Evolutionary conservation across 495 filamentous ascomycete species (phyloP).

Genomic region (Penicillium nucicola): DNA sequence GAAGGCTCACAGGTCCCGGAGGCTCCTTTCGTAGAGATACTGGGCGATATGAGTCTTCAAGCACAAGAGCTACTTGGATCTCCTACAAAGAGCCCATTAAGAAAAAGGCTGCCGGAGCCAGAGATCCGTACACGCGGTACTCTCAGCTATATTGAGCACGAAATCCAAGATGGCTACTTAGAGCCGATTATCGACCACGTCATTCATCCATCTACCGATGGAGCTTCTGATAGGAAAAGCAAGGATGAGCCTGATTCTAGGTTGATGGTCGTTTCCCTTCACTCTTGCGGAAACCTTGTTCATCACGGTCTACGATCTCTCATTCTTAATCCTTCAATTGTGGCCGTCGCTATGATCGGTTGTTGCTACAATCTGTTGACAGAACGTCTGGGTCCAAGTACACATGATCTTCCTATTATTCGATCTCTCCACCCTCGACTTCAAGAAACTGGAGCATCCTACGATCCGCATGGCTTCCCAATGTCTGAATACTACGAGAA

Average conservation of each 20-base stretch:
- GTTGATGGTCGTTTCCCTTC: constrained; percentile 88
- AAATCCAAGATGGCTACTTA: constrained; percentile 62
- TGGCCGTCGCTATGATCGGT: constrained; percentile 88
- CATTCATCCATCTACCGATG: constrained; percentile 21
- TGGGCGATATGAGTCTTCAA: constrained; percentile 35
- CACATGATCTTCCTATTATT: constrained; percentile 73
- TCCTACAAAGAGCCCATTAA: background rate
- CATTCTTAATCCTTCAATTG: constrained; percentile 73
- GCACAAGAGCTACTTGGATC: constrained; percentile 25
- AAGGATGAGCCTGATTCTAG: constrained; percentile 26
- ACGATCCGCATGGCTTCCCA: constrained; percentile 88
- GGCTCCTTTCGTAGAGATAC: constrained; percentile 31
- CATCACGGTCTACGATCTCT: constrained; percentile 90
- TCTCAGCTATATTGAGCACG: constrained; percentile 51
- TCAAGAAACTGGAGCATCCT: constrained; percentile 53
- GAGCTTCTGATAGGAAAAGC: background rate
- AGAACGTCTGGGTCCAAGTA: constrained; percentile 80
- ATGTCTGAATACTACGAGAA: constrained; percentile 73
- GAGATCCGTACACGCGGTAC: constrained; percentile 25
- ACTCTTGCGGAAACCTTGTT: constrained; percentile 95
- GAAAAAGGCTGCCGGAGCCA: constrained; percentile 29
- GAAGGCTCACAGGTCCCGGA: constrained; percentile 11
- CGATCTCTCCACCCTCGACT: constrained; percentile 58
- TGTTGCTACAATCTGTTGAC: constrained; percentile 98
- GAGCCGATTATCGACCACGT: constrained; percentile 74